Conservation (phyloP, 768 basidiomycete genomes). For the Chalciporus chontae region DNA sequence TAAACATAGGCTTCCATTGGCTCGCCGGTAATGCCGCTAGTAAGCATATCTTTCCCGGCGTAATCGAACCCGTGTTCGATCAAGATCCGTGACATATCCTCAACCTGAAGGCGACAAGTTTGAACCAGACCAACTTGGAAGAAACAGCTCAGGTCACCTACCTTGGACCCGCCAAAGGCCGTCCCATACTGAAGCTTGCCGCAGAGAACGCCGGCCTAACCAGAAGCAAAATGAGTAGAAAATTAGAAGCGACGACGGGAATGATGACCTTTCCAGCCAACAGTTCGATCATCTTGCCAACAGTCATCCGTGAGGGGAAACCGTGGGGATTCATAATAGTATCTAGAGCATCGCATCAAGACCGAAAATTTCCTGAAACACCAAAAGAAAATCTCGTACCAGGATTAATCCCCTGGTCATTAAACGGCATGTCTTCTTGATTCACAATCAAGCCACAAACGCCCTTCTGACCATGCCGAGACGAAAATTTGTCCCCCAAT, state of each 20-base stretch:
- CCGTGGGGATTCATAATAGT: slow-evolving; percentile 99
- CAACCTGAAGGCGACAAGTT: slow-evolving; percentile 52
- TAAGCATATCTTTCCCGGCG: slow-evolving; percentile 98
- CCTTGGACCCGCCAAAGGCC: slow-evolving; percentile 98
- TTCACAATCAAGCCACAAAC: slow-evolving; percentile 98
- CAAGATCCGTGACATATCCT: slow-evolving; percentile 96
- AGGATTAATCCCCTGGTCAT: slow-evolving; percentile 93
- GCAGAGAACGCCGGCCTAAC: slow-evolving; percentile 81
- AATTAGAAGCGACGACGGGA: background rate
- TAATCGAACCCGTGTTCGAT: slow-evolving; percentile 96
- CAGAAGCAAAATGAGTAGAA: slow-evolving; percentile 3
- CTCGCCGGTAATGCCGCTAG: slow-evolving; percentile 96
- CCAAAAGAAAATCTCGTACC: slow-evolving; percentile 44
- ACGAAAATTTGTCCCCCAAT: slow-evolving; percentile 98
- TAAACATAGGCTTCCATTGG: slow-evolving; percentile 96
- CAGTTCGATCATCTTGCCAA: slow-evolving; percentile 99
- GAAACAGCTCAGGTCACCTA: slow-evolving; percentile 21
- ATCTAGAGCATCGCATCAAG: slow-evolving; percentile 46
- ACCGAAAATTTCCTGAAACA: slow-evolving; percentile 1
- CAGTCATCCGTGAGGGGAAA: slow-evolving; percentile 99
- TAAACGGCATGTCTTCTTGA: slow-evolving; percentile 99
- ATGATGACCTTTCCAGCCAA: slow-evolving; percentile 81
- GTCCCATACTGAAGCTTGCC: slow-evolving; percentile 93
- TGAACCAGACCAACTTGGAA: slow-evolving; percentile 7
- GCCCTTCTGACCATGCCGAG: slow-evolving; percentile 97